phyloP scores from a whole-genome alignment of 2,329 filamentous ascomycete species.

The Fusarium domesticum region DNA sequence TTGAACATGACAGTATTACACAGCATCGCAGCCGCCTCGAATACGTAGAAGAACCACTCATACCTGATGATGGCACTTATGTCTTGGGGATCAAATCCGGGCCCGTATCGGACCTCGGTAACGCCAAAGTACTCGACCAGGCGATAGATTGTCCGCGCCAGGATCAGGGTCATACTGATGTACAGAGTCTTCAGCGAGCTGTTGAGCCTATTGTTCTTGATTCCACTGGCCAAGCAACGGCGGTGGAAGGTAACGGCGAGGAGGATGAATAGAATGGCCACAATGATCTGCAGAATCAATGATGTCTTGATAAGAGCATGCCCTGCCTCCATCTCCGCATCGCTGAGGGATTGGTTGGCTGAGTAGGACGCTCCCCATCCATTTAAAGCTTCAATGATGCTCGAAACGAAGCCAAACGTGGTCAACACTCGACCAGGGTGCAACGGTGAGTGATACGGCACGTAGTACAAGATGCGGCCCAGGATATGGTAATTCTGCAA shows the following conservation, averaged over 20 bases:
- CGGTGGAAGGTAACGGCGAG: slow-evolving; percentile 50
- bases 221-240: slow-evolving; percentile 38
- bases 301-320: slow-evolving; percentile 48
- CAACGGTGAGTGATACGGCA: slow-evolving; percentile 56
- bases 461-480: slow-evolving; percentile 53
- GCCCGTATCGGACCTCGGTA: slow-evolving; percentile 39
- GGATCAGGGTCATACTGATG: slow-evolving; percentile 46
- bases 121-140: slow-evolving; percentile 57
- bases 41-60: slow-evolving; percentile 59
- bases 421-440: slow-evolving; percentile 44
- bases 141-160: slow-evolving; percentile 54
- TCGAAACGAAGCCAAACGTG: slow-evolving; percentile 46
- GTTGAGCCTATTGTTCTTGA: slow-evolving; percentile 33
- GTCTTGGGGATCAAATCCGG: slow-evolving; percentile 35
- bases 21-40: slow-evolving; percentile 54
- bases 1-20: slow-evolving; percentile 50
- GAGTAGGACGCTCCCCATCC: slow-evolving; percentile 47
- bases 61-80: slow-evolving; percentile 50
- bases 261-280: slow-evolving; percentile 47
- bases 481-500: slow-evolving; percentile 61
- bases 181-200: slow-evolving; percentile 49
- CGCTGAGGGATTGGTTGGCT: slow-evolving; percentile 43
- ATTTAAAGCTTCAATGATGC: slow-evolving; percentile 46
- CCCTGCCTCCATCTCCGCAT: slow-evolving; percentile 39
- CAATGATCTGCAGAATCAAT: slow-evolving; percentile 53